These are phyloP conservation scores for Xylariaceae sp. DNA, from an alignment of 2,329 filamentous ascomycete genomes.

Conservation along the genomic window DNA sequence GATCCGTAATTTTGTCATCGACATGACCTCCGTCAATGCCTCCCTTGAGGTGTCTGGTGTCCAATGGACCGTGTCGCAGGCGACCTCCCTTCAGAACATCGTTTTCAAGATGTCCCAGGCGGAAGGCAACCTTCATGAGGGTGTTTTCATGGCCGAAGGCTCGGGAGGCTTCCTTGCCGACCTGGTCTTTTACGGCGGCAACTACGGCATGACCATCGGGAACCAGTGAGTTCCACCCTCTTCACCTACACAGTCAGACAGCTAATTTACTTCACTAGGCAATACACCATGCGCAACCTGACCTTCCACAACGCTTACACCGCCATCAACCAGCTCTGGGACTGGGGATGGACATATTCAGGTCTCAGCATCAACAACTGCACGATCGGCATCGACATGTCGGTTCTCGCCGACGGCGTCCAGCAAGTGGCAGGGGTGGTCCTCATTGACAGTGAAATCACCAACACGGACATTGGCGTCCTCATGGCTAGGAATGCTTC, in stretches of 20 bases:
- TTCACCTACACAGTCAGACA: conserved; percentile 20
- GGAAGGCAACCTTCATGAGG: conserved; percentile 42
- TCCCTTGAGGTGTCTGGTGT: conserved; percentile 42
- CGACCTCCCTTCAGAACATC: conserved; percentile 50
- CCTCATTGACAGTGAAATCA: conserved; percentile 65
- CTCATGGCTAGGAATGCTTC: no score
- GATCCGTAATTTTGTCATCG: conserved; percentile 49
- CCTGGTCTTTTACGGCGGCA: conserved; percentile 63
- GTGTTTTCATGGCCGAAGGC: conserved; percentile 57
- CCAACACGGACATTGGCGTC: conserved; percentile 58
- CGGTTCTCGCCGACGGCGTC: conserved; percentile 28
- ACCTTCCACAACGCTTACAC: conserved; percentile 58
- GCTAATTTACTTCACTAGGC: no score
- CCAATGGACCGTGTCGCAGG: conserved; percentile 62
- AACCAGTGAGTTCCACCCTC: no score
- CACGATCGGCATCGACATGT: conserved; percentile 57
- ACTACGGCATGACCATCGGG: conserved; percentile 56
- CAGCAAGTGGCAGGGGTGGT: conserved; percentile 65
- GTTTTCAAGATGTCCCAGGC: conserved; percentile 43
- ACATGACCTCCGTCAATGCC: conserved; percentile 41
- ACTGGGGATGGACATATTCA: conserved; percentile 72
- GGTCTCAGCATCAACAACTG: conserved; percentile 56
- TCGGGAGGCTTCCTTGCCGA: conserved; percentile 62
- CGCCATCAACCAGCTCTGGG: conserved; percentile 65
- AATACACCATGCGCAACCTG: conserved; percentile 64